These are phyloP conservation scores for Talaromyces sp. DNA, from an alignment of 2,329 filamentous ascomycete genomes.

Conservation along the genomic window DNA sequence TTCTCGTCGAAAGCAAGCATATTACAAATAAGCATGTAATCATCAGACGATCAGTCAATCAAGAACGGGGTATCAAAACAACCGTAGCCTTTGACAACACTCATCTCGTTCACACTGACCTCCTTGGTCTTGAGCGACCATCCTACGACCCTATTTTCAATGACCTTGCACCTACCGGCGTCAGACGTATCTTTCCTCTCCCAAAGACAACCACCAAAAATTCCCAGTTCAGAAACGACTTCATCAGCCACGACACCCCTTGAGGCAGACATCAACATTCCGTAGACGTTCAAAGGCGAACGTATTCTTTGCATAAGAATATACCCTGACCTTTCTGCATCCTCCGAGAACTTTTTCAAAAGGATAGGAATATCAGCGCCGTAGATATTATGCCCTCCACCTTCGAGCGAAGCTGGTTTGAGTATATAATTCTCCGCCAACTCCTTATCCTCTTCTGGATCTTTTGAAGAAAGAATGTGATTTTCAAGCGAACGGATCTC, in stretches of 20 bases:
- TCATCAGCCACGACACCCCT: constrained; percentile 32
- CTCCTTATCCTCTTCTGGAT: constrained; percentile 24
- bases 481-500: constrained; percentile 33
- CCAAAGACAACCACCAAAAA: constrained; percentile 44
- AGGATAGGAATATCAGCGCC: constrained; percentile 37
- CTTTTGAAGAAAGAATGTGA: background rate
- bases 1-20: background rate
- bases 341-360: constrained; percentile 25
- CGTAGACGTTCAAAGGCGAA: constrained; percentile 28
- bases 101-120: constrained; percentile 43
- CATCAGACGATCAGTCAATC: constrained; percentile 14
- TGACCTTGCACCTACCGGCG: constrained; percentile 24
- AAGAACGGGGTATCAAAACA: constrained; percentile 45
- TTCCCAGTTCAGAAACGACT: constrained; percentile 44
- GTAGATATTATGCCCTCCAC: constrained; percentile 45
- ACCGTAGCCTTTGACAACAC: constrained; percentile 47
- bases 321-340: constrained; percentile 30
- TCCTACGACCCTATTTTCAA: constrained; percentile 34
- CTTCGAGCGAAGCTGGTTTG: constrained; percentile 43
- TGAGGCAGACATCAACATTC: constrained; percentile 32
- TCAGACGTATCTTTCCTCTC: constrained; percentile 7
- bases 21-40: background rate
- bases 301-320: constrained; percentile 43
- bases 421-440: constrained; percentile 34
- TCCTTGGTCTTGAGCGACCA: constrained; percentile 48